Evolutionary conservation across 176 grass and related monocot species (phyloP), one percentile per base, ranked within the genome.

Genomic region (Oryza rufipogon): DNA sequence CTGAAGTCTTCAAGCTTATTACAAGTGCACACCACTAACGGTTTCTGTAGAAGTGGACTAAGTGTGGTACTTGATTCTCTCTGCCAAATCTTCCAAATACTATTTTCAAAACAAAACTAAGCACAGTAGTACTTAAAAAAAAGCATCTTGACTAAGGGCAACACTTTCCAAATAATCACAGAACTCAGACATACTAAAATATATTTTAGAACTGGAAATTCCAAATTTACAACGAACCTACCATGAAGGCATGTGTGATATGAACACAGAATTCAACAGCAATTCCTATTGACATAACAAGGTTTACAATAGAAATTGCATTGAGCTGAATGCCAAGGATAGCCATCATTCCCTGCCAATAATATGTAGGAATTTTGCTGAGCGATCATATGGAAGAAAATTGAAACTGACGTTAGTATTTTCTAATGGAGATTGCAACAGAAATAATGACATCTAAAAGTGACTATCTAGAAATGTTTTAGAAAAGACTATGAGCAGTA

Each of bases 281-380:
- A 82, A 99, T 99, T 91, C 96, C 96, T 83, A 96, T 94, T 58
- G 96, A 99, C 93, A 99, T 99, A 80, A 99, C 96, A 83, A 99
- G 91, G 81, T 99, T 99, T 78, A 99, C 96, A 84, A 99, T 72
- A 78, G 96, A 92, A 89, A 99, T 88, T 78, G 96, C 96, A 87
- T 99, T 99, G 85, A 99, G 86, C 84, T 99, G 96, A 86, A 99
- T 94, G 64, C 84, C 93, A 48, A 99, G 81, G 69, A 99, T 76
- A 80, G 83, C 89, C 96, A 99, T 99, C 64, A 99, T 75, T 72
- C 96, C 96, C 96, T 99, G 89, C 74, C 73, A 96, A 90, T 68
- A 70, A 74, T 73, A 85, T 32, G 30, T 32, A 32, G 30, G 30
- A 32, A 32, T 32, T 32, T 32, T 32, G 30, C 30, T 32, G 14